Evolutionary conservation across 2,329 filamentous ascomycete genomes (phyloP).

Genomic region (Botryotinia narcissicola): DNA sequence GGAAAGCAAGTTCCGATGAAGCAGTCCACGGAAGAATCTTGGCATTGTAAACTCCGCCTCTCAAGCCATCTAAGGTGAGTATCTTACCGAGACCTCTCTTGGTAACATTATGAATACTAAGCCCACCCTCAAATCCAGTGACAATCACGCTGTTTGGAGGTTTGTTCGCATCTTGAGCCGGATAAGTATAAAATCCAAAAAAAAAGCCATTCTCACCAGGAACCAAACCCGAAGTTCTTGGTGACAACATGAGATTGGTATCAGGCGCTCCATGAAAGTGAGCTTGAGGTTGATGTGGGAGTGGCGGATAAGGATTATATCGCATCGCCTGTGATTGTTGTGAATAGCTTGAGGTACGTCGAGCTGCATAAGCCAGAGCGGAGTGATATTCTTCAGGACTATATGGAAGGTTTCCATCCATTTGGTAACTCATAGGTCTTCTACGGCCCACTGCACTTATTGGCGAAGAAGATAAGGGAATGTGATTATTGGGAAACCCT

Average conservation of each 20-base stretch:
- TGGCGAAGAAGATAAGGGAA: slow-evolving; percentile 37
- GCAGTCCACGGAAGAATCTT: slow-evolving; percentile 75
- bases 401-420: slow-evolving; percentile 32
- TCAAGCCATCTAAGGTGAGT: slow-evolving; percentile 70
- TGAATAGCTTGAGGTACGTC: slow-evolving; percentile 54
- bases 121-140: slow-evolving; percentile 74
- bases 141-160: slow-evolving; percentile 63
- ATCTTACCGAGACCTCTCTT: slow-evolving; percentile 69
- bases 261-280: slow-evolving; percentile 77
- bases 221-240: slow-evolving; percentile 52
- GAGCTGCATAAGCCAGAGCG: slow-evolving; percentile 42
- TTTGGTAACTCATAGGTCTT: slow-evolving; percentile 54
- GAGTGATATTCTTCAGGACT: slow-evolving; percentile 50
- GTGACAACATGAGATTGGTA: slow-evolving; percentile 58
- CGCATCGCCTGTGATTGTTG: slow-evolving; percentile 42
- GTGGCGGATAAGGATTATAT: slow-evolving; percentile 56
- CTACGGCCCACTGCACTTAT: slow-evolving; percentile 40
- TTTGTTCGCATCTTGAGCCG: slow-evolving; percentile 37
- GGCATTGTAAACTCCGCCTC: slow-evolving; percentile 76
- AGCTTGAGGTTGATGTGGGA: slow-evolving; percentile 71
- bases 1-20: slow-evolving; percentile 50
- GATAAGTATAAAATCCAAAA: slow-evolving; percentile 75
- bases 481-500: slow-evolving; percentile 28
- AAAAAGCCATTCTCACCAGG: slow-evolving; percentile 71
- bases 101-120: slow-evolving; percentile 73